Percentiles rank a stretch among this genome's conserved stretches.
Evolutionary conservation across 2,329 filamentous ascomycete species (phyloP).

Genomic region (Cordyceps tenuipes): DNA sequence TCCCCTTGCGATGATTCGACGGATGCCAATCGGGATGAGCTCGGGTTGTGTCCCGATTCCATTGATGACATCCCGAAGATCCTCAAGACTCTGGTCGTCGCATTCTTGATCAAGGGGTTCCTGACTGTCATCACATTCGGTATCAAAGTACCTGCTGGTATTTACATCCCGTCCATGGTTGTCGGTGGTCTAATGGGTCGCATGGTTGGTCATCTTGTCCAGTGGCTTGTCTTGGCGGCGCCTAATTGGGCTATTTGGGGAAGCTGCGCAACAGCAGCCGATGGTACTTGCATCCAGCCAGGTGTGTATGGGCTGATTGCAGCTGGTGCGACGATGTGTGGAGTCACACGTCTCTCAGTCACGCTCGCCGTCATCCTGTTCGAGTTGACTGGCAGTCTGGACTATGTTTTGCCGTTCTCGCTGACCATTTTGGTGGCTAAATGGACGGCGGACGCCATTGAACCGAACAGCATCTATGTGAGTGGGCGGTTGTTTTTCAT

Average conservation of each 20-base stretch:
- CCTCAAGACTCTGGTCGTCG: constrained; percentile 61
- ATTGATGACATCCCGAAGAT: constrained; percentile 72
- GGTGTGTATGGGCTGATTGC: constrained; percentile 96
- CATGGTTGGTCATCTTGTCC: constrained; percentile 75
- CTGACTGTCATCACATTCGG: constrained; percentile 89
- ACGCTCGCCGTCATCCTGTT: constrained; percentile 93
- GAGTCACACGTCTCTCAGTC: constrained; percentile 86
- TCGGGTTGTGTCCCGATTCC: constrained; percentile 69
- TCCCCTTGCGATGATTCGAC: constrained; percentile 69
- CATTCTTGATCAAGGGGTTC: constrained; percentile 83
- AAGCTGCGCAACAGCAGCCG: constrained; percentile 59
- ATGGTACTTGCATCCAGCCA: constrained; percentile 82
- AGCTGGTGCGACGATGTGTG: constrained; percentile 95
- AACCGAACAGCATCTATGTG: constrained; percentile 88
- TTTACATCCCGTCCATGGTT: constrained; percentile 98
- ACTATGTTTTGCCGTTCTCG: constrained; percentile 93
- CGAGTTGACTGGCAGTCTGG: constrained; percentile 86
- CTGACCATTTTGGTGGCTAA: constrained; percentile 90
- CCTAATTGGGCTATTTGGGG: constrained; percentile 67
- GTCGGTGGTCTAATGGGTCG: constrained; percentile 88
- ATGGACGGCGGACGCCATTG: constrained; percentile 93
- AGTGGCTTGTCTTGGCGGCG: constrained; percentile 69
- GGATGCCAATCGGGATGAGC: constrained; percentile 50
- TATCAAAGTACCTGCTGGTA: constrained; percentile 91
- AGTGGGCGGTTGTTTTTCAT: constrained; percentile 22